Evolutionary conservation across 73 alveolate species (phyloP).

Genomic region (Paramecium sexaurelia): DNA sequence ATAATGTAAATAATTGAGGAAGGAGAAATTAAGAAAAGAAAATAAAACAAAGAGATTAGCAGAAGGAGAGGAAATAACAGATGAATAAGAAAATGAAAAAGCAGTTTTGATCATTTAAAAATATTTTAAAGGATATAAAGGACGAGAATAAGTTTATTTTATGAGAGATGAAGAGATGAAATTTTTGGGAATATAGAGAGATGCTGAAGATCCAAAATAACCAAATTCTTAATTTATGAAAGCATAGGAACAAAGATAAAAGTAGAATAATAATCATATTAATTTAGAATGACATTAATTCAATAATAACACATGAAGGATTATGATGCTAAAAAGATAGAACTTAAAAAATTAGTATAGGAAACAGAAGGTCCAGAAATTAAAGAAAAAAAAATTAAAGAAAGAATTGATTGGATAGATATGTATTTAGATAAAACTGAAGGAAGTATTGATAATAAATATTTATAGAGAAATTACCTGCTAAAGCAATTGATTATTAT

Average conservation of each 20-base stretch:
- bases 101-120: constrained; percentile 79
- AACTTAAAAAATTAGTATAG: constrained; percentile 76
- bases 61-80: constrained; percentile 77
- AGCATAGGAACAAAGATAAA: constrained; percentile 72
- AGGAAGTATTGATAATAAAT: neutral
- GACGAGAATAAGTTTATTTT: constrained; percentile 77
- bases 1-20: constrained; percentile 57
- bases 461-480: constrained; percentile 50
- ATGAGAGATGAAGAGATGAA: constrained; percentile 84
- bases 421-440: constrained; percentile 76
- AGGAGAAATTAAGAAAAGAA: constrained; percentile 62
- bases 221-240: constrained; percentile 67
- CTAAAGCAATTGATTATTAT: constrained; percentile 53
- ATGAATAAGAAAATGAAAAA: constrained; percentile 75
- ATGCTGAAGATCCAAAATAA: constrained; percentile 72
- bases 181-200: constrained; percentile 84
- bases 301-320: constrained; percentile 66
- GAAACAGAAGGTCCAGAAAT: constrained; percentile 92
- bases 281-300: constrained; percentile 29
- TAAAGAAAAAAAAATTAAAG: constrained; percentile 81
- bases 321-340: constrained; percentile 76
- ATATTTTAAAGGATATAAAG: constrained; percentile 80
- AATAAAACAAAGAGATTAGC: constrained; percentile 71
- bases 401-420: constrained; percentile 86
- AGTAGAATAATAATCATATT: neutral